phyloP scores from a whole-genome alignment of 2,329 filamentous ascomycete genomes.

The Fusarium pilosicola region DNA sequence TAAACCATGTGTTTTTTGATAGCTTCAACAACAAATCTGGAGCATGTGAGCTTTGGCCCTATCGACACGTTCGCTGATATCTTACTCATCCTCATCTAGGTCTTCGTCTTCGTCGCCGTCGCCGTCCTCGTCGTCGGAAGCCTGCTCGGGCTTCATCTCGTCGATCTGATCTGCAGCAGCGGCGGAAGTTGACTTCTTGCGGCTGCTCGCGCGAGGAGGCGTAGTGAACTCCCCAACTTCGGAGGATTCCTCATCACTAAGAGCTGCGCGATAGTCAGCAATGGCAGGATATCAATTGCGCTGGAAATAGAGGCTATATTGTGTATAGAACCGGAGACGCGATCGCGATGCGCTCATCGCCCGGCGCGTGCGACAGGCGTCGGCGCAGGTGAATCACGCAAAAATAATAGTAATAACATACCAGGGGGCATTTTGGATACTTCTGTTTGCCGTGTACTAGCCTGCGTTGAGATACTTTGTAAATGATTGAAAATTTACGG shows the following conservation, averaged over 20 bases:
- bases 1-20: conserved; percentile 74
- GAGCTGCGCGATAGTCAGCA: conserved; percentile 45
- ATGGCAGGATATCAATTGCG: conserved; percentile 4
- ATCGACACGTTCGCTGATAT: conserved; percentile 33
- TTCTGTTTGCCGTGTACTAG: neutral
- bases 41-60: conserved; percentile 30
- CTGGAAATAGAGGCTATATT: neutral
- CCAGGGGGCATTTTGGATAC: conserved; percentile 42
- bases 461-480: neutral
- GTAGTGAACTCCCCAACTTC: conserved; percentile 44
- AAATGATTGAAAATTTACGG: neutral
- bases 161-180: conserved; percentile 24
- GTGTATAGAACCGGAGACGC: neutral
- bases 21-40: conserved; percentile 78
- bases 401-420: conserved; percentile 14
- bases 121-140: conserved; percentile 46
- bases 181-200: conserved; percentile 42
- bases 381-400: neutral
- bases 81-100: conserved; percentile 57
- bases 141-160: conserved; percentile 47
- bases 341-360: conserved; percentile 13
- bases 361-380: neutral
- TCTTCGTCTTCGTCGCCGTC: conserved; percentile 49
- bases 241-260: conserved; percentile 53
- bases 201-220: conserved; percentile 37